These are phyloP conservation scores for Circinella umbellata DNA, from an alignment of 371 early-diverging fungal genomes.

Conservation along the genomic window DNA sequence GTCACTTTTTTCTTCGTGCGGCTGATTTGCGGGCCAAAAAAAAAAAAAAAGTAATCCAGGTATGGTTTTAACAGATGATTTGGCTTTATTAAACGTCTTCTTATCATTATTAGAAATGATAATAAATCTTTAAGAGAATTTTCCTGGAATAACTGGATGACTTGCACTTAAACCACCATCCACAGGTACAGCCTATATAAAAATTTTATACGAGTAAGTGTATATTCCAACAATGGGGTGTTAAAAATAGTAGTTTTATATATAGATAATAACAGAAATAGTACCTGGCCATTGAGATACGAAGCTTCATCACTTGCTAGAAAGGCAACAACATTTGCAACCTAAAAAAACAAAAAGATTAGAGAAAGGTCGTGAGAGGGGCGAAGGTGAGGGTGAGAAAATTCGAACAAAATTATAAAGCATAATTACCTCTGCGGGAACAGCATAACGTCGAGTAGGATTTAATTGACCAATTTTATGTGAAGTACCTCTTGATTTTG, in stretches of 20 bases:
- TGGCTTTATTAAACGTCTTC: too few relatives aligned
- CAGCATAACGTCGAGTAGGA: constrained; percentile 51
- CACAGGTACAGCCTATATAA: constrained; percentile 36
- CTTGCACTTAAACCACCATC: constrained; percentile 60
- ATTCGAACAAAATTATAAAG: not conserved
- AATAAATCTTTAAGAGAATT: not conserved
- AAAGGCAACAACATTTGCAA: constrained; percentile 55
- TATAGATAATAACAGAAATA: not conserved
- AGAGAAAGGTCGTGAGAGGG: too few relatives aligned
- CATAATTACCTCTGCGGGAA: constrained; percentile 42
- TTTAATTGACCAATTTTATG: constrained; percentile 62
- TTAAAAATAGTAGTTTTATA: not conserved
- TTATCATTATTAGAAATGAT: not conserved
- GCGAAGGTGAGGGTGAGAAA: too few relatives aligned
- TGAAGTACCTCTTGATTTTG: constrained; percentile 42
- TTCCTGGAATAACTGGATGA: constrained; percentile 43
- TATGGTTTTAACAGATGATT: too few relatives aligned
- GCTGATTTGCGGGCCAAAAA: too few relatives aligned
- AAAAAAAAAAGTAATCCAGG: too few relatives aligned
- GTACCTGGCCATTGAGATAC: constrained; percentile 57
- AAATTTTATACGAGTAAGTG: too few relatives aligned
- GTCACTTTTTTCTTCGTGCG: too few relatives aligned
- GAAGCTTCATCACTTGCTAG: constrained; percentile 60
- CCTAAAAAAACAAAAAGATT: constrained; percentile 27
- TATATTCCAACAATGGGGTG: too few relatives aligned